Percentiles rank a stretch among this genome's conserved stretches.
Evolutionary conservation across 352 stramenopile genomes (phyloP).

Genomic region (Lagenidium giganteum): DNA sequence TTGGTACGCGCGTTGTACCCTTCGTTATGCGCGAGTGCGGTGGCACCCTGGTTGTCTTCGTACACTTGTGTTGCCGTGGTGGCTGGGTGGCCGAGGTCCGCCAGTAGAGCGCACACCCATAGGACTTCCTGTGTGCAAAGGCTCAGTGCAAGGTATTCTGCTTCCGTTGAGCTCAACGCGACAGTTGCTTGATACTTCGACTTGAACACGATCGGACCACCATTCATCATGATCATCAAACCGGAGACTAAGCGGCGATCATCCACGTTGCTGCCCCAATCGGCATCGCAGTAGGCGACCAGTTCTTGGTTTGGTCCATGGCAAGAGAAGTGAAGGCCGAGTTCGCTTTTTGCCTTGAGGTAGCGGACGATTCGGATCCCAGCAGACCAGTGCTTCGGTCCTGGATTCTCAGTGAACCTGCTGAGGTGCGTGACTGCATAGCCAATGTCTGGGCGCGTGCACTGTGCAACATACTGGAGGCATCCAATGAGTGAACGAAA

Average conservation of each 20-base stretch:
- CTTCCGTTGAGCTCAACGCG: conserved; percentile 10
- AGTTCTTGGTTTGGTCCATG: no score
- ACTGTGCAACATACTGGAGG: not conserved
- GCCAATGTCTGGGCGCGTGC: conserved; percentile 3
- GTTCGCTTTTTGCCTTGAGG: not conserved
- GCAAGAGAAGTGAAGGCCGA: not conserved
- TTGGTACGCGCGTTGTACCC: conserved; percentile 10
- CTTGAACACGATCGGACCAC: conserved; percentile 15
- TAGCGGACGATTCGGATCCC: conserved; percentile 1
- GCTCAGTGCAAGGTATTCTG: conserved; percentile 10
- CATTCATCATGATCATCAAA: conserved; percentile 10
- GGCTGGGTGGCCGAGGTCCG: conserved; percentile 12
- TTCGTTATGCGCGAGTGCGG: conserved; percentile 5
- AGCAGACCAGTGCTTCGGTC: conserved; percentile 8
- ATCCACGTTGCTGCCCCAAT: conserved; percentile 10
- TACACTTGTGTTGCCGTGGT: conserved; percentile 11
- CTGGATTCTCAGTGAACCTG: conserved; percentile 11
- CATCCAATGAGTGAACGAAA: no score
- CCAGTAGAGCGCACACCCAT: conserved; percentile 1
- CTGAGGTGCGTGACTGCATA: conserved; percentile 7
- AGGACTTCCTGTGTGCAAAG: conserved; percentile 6
- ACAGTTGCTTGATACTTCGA: conserved; percentile 18
- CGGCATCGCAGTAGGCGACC: conserved; percentile 11
- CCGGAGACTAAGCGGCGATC: conserved; percentile 12
- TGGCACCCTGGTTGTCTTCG: conserved; percentile 15